Percentiles rank a stretch among this genome's conserved stretches.
Conservation (phyloP, 805 yeast species). For the Ogataea trehaloabstinens region DNA sequence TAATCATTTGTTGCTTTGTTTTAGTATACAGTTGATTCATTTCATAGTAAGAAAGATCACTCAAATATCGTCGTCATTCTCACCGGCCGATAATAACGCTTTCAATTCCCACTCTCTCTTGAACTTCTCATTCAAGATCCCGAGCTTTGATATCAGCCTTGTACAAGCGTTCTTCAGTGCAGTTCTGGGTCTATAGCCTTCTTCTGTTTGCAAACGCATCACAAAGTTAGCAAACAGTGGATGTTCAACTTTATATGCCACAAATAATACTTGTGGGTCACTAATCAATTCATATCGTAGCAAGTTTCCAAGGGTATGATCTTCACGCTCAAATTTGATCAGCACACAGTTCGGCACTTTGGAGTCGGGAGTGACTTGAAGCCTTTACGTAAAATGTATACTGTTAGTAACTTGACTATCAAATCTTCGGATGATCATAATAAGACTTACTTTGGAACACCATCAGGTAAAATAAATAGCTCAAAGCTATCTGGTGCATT, state of each 20-base stretch:
- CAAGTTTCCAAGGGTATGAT: slow-evolving; percentile 92
- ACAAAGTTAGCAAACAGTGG: slow-evolving; percentile 95
- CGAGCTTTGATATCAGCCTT: slow-evolving; percentile 75
- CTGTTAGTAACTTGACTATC: slow-evolving; percentile 3
- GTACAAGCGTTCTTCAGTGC: slow-evolving; percentile 91
- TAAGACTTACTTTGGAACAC: slow-evolving; percentile 76
- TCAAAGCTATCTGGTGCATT: slow-evolving; percentile 99
- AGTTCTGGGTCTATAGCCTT: slow-evolving; percentile 86
- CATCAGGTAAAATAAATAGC: slow-evolving; percentile 94
- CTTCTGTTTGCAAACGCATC: slow-evolving; percentile 93
- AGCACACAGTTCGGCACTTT: slow-evolving; percentile 94
- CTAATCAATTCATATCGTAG: slow-evolving; percentile 81
- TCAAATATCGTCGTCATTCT: slow-evolving; percentile 37
- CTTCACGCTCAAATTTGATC: slow-evolving; percentile 93
- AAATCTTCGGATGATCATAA: neutral
- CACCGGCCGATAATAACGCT: slow-evolving; percentile 59
- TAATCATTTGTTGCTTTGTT: neutral
- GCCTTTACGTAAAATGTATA: slow-evolving; percentile 34
- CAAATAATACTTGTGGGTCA: slow-evolving; percentile 89
- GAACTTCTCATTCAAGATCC: slow-evolving; percentile 71
- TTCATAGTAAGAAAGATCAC: neutral
- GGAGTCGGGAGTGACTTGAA: slow-evolving; percentile 87
- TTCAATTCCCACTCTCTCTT: slow-evolving; percentile 91
- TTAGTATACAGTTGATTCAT: slow-evolving; percentile 1
- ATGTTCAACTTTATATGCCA: slow-evolving; percentile 97